A percentile compares a stretch with the other conserved stretches of the same genome.
Conservation (phyloP, 202 grass and related monocot species). For the Musa balbisiana region DNA sequence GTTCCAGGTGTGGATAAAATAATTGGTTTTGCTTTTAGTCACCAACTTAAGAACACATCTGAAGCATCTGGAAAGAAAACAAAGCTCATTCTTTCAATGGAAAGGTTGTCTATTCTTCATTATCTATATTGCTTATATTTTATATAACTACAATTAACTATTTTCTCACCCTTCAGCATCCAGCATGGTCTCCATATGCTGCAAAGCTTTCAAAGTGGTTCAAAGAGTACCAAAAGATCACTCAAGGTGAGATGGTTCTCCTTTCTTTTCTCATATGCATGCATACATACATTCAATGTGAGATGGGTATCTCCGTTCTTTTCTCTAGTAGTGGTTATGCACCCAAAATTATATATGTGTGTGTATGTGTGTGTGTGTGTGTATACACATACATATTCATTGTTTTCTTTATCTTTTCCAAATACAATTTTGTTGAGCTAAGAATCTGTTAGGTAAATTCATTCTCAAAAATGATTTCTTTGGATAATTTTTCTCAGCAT, state of each 20-base stretch:
- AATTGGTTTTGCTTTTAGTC: conserved; percentile 19
- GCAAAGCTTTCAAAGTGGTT: conserved; percentile 1
- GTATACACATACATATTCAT: neutral
- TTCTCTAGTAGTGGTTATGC: no score
- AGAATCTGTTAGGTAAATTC: no score
- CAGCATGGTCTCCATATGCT: neutral
- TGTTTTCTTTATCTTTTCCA: neutral
- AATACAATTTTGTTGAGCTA: no score
- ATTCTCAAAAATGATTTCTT: no score
- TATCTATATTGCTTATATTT: neutral
- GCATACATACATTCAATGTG: neutral
- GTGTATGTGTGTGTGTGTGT: no score
- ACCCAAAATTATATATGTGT: no score
- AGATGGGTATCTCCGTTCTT: no score
- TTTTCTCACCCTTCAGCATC: neutral
- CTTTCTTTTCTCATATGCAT: no score
- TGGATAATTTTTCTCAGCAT: no score
- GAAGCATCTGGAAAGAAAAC: conserved; percentile 5
- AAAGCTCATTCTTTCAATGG: conserved; percentile 8
- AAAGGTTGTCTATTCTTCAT: conserved; percentile 3
- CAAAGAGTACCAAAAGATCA: conserved; percentile 2
- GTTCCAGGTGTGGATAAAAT: conserved; percentile 16
- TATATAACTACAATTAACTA: neutral
- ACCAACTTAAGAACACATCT: conserved; percentile 15
- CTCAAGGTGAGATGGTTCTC: neutral